These are phyloP conservation scores for Pyrenula aspistea DNA, from an alignment of 495 filamentous ascomycete species.

Conservation along the genomic window DNA sequence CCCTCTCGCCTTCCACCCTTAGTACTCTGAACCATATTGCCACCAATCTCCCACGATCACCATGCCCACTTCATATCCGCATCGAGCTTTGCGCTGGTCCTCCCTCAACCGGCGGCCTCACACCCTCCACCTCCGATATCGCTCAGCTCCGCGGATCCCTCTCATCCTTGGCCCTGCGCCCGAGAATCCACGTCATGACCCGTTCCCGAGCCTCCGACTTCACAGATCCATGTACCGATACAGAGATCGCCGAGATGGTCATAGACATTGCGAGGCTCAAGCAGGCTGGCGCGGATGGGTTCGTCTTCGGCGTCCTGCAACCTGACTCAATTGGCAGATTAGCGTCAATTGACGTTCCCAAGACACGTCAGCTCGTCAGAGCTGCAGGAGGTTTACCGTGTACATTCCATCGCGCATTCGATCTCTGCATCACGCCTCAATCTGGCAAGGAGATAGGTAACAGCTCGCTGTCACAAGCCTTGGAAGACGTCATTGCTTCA, in stretches of 20 bases:
- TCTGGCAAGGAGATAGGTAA: not conserved
- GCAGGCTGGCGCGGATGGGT: not conserved
- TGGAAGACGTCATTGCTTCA: not conserved
- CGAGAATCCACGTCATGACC: not conserved
- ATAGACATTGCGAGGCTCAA: slow-evolving; percentile 1
- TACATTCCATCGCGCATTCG: not conserved
- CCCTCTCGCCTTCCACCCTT: no score
- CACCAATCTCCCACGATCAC: no score
- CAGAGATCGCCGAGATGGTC: slow-evolving; percentile 3
- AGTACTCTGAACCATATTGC: no score
- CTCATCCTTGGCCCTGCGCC: not conserved
- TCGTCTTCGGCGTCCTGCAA: not conserved
- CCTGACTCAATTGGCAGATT: not conserved
- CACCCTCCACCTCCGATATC: not conserved
- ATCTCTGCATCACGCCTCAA: not conserved
- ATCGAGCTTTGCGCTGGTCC: not conserved
- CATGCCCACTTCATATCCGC: no score
- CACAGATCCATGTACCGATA: not conserved
- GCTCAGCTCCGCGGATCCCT: not conserved
- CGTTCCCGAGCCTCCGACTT: not conserved
- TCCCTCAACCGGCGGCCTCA: not conserved
- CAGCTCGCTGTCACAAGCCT: not conserved
- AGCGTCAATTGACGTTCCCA: not conserved
- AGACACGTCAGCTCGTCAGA: not conserved
- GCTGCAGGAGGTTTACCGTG: not conserved